Evolutionary conservation across 345 rosid genomes (phyloP), one percentile per base, ranked within the genome.

Genomic region (Arabidopsis arenosa): DNA sequence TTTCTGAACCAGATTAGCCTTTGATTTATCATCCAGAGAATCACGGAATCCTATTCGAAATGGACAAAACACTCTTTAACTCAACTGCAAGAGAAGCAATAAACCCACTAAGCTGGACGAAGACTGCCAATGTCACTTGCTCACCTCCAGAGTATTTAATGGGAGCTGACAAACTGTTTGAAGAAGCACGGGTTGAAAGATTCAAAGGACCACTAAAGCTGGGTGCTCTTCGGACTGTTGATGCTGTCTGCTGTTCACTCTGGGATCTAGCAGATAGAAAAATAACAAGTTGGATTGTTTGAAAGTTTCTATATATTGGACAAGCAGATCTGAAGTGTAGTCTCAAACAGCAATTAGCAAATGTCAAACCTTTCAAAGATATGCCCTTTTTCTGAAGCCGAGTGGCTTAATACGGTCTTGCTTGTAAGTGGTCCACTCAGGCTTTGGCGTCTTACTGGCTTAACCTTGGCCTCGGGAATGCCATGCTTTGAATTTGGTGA

Each of bases 81-180:
- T 23, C 11, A 43, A 23, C 47, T 60, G 78, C 41, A 63, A 55
- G 35, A 11, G 43, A 63, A 68, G 47, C 23, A 41, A 70, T 17
- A 66, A 43, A 51, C 52, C 28, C 11, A 54, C 7, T 23, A 23
- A 40, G 69, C 40, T 40, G 43, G 47, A 70, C 14, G 15, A 78
- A 43, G 58, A 48, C 62, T 68, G 45, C 26, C 8, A 60, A 64
- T 48, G 44, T 37, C 47, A 49, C 35, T 39, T 49, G 32, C 53
- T 75, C 82, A 92, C 99, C 99, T 89, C 87, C 93, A 32, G 99
- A 90, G 73, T 93, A 88, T 77, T 93, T 96, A 47, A 86, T 90
- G 21, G 99, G 99, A 84, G 98, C 99, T 65, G 99, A 96, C 74
- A 93, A 82, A 66, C 99, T 96, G 83, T 96, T 96, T 52, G 99